Evolutionary conservation across 176 grass and related monocot genomes (phyloP).

Genomic region (Musa schizocarpa): DNA sequence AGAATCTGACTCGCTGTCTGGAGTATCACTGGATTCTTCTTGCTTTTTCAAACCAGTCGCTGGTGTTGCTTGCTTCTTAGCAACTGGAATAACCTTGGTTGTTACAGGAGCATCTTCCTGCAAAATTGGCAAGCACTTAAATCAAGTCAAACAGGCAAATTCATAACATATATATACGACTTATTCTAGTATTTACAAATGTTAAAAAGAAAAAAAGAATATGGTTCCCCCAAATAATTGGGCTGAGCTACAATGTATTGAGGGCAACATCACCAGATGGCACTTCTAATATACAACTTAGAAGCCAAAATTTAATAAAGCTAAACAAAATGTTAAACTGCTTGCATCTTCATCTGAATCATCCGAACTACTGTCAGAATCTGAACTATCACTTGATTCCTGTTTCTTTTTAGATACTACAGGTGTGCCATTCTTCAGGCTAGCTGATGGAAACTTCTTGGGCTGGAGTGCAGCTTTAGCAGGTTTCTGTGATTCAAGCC

Average conservation of each 20-base stretch:
- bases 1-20: neutral
- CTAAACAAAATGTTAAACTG: neutral
- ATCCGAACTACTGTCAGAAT: slow-evolving; percentile 16
- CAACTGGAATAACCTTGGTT: neutral
- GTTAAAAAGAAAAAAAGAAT: neutral
- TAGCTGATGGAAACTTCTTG: neutral
- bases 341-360: neutral
- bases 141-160: too few relatives aligned
- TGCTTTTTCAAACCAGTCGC: neutral
- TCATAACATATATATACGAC: too few relatives aligned
- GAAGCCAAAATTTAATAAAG: neutral
- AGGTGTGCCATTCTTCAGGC: slow-evolving; percentile 1
- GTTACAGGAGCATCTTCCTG: neutral
- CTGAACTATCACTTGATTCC: slow-evolving; percentile 16
- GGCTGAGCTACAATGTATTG: too few relatives aligned
- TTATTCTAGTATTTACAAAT: neutral
- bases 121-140: neutral
- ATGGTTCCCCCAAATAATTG: neutral
- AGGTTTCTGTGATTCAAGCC: neutral
- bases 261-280: too few relatives aligned
- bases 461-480: neutral
- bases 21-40: neutral
- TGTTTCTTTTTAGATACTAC: neutral
- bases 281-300: neutral
- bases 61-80: slow-evolving; percentile 7